phyloP scores from a whole-genome alignment of 768 basidiomycete species.

The Rhizopogon roseolus region DNA sequence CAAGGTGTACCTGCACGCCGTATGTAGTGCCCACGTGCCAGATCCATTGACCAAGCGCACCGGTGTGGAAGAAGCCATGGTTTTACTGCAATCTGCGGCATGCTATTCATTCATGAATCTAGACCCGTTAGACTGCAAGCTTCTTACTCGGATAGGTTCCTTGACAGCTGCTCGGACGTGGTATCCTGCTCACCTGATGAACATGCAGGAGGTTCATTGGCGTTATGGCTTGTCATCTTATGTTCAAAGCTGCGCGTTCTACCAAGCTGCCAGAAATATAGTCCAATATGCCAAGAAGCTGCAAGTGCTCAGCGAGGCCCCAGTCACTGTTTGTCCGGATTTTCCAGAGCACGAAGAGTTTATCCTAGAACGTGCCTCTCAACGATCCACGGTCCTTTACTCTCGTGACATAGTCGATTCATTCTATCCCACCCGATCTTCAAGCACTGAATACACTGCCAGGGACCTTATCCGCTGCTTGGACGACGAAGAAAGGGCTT shows the following conservation, averaged over 20 bases:
- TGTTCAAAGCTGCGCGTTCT: slow-evolving; percentile 26
- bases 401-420: not conserved
- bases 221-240: slow-evolving; percentile 7
- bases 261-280: slow-evolving; percentile 8
- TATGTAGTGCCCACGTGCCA: slow-evolving; percentile 25
- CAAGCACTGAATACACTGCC: not conserved
- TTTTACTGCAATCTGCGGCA: slow-evolving; percentile 28
- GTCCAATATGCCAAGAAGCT: slow-evolving; percentile 2
- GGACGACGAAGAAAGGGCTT: slow-evolving; percentile 7
- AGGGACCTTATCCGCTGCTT: slow-evolving; percentile 4
- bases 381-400: slow-evolving; percentile 11
- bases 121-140: slow-evolving; percentile 14
- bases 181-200: slow-evolving; percentile 27
- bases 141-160: slow-evolving; percentile 26
- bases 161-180: slow-evolving; percentile 29
- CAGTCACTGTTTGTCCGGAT: slow-evolving; percentile 3
- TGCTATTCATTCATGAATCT: slow-evolving; percentile 35
- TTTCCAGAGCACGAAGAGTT: slow-evolving; percentile 8
- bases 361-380: slow-evolving; percentile 13
- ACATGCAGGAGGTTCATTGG: slow-evolving; percentile 36
- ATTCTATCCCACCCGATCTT: not conserved
- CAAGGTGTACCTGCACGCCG: slow-evolving; percentile 36
- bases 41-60: slow-evolving; percentile 39
- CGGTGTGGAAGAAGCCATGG: slow-evolving; percentile 37
- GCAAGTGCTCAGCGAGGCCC: slow-evolving; percentile 1